Evolutionary conservation across 1,284 basidiomycete species (phyloP).

Genomic region (Heterobasidion occidentale): DNA sequence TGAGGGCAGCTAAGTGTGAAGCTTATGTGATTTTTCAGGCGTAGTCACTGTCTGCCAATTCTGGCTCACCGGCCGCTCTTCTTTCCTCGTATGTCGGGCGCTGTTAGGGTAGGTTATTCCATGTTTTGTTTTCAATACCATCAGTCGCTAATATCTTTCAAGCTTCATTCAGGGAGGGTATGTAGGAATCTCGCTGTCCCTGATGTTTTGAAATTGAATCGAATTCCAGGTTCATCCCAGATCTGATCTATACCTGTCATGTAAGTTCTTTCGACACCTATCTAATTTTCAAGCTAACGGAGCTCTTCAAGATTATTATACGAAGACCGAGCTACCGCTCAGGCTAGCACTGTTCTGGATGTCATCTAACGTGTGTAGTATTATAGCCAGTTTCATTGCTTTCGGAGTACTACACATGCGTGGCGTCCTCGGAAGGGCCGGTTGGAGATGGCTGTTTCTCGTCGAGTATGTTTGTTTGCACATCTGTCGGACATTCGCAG

Average conservation of each 20-base stretch:
- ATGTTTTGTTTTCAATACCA: too few species aligned
- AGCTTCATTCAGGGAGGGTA: slow-evolving; percentile 55
- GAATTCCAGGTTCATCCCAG: slow-evolving; percentile 47
- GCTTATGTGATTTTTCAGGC: slow-evolving; percentile 22
- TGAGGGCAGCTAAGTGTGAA: too few species aligned
- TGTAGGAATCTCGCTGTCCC: slow-evolving; percentile 16
- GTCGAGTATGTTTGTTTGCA: slow-evolving; percentile 34
- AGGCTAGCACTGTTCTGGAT: slow-evolving; percentile 67
- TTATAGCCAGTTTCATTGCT: slow-evolving; percentile 55
- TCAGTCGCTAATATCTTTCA: too few species aligned
- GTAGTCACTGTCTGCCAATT: slow-evolving; percentile 54
- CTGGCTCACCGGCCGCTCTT: slow-evolving; percentile 47
- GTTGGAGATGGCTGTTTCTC: slow-evolving; percentile 37
- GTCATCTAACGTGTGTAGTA: slow-evolving; percentile 42
- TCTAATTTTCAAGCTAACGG: not conserved
- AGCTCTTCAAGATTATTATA: slow-evolving; percentile 47
- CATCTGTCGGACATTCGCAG: too few species aligned
- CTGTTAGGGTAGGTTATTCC: slow-evolving; percentile 29
- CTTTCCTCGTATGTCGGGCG: slow-evolving; percentile 40
- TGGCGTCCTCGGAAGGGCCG: slow-evolving; percentile 45
- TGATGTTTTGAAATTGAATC: not conserved
- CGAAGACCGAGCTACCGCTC: slow-evolving; percentile 57
- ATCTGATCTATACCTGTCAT: slow-evolving; percentile 63
- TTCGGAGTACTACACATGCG: slow-evolving; percentile 57
- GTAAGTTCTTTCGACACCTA: slow-evolving; percentile 22